phyloP scores from a whole-genome alignment of 352 stramenopile species.

The Globisporangium takayamanum region DNA sequence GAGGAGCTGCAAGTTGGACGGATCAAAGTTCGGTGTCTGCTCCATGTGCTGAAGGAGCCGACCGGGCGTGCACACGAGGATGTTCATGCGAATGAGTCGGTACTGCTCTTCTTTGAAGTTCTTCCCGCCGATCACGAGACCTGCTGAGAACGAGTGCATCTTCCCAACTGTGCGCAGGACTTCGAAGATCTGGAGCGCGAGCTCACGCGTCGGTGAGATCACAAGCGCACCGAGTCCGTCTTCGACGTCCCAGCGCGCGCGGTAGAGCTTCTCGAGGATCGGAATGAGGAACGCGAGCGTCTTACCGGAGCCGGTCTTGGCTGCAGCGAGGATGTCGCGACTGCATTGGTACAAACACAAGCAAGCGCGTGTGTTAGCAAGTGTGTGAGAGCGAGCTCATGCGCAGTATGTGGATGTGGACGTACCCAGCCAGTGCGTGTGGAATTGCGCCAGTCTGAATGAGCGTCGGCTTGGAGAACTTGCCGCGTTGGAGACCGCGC shows the following conservation, averaged over 20 bases:
- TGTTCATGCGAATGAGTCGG: slow-evolving; percentile 93
- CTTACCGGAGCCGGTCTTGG: slow-evolving; percentile 93
- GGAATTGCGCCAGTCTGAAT: slow-evolving; percentile 88
- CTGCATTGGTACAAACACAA: slow-evolving; percentile 5
- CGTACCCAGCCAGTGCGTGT: slow-evolving; percentile 69
- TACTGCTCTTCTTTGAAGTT: slow-evolving; percentile 93
- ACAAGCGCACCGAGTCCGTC: slow-evolving; percentile 96
- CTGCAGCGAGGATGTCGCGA: slow-evolving; percentile 88
- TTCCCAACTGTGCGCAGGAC: slow-evolving; percentile 95
- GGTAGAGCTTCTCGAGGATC: slow-evolving; percentile 88
- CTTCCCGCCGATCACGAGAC: slow-evolving; percentile 96
- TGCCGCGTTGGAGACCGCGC: slow-evolving; percentile 61
- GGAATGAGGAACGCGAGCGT: slow-evolving; percentile 90
- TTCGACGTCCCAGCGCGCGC: slow-evolving; percentile 76
- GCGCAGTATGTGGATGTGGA: not conserved
- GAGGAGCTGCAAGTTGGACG: slow-evolving; percentile 91
- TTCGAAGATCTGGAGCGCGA: slow-evolving; percentile 99
- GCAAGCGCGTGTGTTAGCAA: not conserved
- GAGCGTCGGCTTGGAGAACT: slow-evolving; percentile 81
- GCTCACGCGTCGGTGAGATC: slow-evolving; percentile 97
- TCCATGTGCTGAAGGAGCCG: slow-evolving; percentile 98
- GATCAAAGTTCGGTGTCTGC: slow-evolving; percentile 96
- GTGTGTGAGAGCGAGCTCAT: too few relatives aligned
- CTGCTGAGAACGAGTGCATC: slow-evolving; percentile 94
- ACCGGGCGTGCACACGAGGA: slow-evolving; percentile 96